Evolutionary conservation across 2,329 filamentous ascomycete genomes (phyloP).

Genomic region (Trichophyton rubrum): DNA sequence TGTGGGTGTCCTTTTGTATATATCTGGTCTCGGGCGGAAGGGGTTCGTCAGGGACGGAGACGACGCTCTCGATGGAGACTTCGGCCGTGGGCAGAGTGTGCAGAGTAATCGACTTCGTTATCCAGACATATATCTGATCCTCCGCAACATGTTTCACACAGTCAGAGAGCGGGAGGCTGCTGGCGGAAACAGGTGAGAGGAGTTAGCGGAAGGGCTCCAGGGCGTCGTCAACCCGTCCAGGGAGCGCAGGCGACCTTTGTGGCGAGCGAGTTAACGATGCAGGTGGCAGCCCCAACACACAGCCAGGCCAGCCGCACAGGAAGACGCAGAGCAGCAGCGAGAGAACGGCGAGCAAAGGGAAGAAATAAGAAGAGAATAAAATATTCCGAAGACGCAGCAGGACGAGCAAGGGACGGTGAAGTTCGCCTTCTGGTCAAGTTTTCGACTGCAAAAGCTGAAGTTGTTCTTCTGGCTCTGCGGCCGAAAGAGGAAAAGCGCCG

Average conservation of each 20-base stretch:
- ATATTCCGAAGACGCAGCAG: background rate
- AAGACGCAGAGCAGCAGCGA: too few species aligned
- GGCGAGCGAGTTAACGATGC: too few species aligned
- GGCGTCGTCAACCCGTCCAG: too few species aligned
- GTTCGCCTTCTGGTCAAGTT: background rate
- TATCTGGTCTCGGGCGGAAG: background rate
- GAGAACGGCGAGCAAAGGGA: too few species aligned
- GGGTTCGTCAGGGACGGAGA: background rate
- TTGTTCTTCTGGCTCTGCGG: background rate
- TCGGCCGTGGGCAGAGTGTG: background rate
- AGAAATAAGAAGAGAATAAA: background rate
- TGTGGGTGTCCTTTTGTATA: too few species aligned
- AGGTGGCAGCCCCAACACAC: background rate
- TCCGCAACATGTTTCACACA: conserved; percentile 2
- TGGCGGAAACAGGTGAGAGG: too few species aligned
- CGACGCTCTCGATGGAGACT: background rate
- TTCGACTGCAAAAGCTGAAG: too few species aligned
- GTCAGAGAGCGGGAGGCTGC: background rate
- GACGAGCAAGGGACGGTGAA: background rate
- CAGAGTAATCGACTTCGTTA: background rate
- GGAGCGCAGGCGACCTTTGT: too few species aligned
- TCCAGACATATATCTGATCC: conserved; percentile 1
- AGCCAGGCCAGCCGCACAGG: background rate
- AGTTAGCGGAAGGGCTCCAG: too few species aligned
- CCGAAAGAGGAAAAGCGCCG: background rate